These are phyloP conservation scores for Delitschia confertaspora DNA, from an alignment of 495 filamentous ascomycete genomes.

Conservation along the genomic window DNA sequence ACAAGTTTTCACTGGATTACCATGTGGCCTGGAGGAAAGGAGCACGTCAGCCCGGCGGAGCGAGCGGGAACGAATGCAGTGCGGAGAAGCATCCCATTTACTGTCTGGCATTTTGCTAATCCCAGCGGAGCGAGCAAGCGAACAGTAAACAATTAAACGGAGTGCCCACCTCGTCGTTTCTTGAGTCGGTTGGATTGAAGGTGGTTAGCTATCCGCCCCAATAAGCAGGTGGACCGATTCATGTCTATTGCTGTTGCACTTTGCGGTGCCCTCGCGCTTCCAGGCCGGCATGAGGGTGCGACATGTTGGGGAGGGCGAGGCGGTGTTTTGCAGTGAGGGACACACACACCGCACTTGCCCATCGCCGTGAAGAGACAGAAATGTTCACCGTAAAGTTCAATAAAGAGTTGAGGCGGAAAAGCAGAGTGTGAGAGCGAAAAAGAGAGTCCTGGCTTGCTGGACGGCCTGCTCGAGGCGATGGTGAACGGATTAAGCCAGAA, in stretches of 20 bases:
- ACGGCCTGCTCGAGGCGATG: constrained; percentile 1
- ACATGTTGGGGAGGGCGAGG: background rate
- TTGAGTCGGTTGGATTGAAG: constrained; percentile 17
- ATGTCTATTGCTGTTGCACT: constrained; percentile 6
- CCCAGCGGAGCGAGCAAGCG: background rate
- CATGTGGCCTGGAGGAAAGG: background rate
- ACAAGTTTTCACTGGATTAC: too few species aligned
- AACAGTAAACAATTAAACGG: constrained; percentile 15
- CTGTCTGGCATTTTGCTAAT: too few species aligned
- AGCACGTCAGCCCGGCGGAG: constrained; percentile 1
- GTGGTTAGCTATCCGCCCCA: constrained; percentile 11
- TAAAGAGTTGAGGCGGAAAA: too few species aligned
- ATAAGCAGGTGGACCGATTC: constrained; percentile 20
- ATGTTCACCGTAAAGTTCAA: too few species aligned
- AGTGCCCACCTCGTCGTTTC: too few species aligned
- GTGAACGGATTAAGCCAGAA: constrained; percentile 5
- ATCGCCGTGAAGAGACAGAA: too few species aligned
- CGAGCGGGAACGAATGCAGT: background rate
- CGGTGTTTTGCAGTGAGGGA: too few species aligned
- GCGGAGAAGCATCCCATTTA: too few species aligned
- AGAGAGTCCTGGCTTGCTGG: too few species aligned
- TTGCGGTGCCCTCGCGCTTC: background rate
- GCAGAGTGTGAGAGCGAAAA: too few species aligned
- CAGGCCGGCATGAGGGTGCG: background rate
- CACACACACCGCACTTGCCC: too few species aligned